phyloP scores from a whole-genome alignment of 768 basidiomycete species.

The Rhizopogon vesiculosus region DNA sequence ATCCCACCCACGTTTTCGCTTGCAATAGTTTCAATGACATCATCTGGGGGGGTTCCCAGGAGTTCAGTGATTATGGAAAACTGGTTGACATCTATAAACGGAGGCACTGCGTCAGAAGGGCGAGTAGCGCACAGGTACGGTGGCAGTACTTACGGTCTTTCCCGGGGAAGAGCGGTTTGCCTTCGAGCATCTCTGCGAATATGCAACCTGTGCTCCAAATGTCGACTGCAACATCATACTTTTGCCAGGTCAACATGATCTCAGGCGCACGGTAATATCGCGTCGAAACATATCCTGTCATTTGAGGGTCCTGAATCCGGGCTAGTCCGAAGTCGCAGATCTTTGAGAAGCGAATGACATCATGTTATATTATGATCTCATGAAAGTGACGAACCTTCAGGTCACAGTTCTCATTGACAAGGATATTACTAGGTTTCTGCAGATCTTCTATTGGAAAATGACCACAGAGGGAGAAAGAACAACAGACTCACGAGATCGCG shows the following conservation, averaged over 20 bases:
- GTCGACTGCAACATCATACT: slow-evolving; percentile 99
- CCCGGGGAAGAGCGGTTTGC: slow-evolving; percentile 97
- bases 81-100: slow-evolving; percentile 88
- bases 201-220: slow-evolving; percentile 99
- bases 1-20: slow-evolving; percentile 81
- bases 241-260: slow-evolving; percentile 99
- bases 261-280: slow-evolving; percentile 98
- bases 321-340: slow-evolving; percentile 99
- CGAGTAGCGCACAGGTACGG: background rate
- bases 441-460: background rate
- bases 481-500: slow-evolving; percentile 73
- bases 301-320: slow-evolving; percentile 98
- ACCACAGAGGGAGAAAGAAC: background rate
- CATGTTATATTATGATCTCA: background rate
- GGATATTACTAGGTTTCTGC: slow-evolving; percentile 98
- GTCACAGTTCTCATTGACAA: slow-evolving; percentile 99
- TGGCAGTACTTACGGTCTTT: slow-evolving; percentile 84
- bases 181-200: slow-evolving; percentile 99
- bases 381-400: slow-evolving; percentile 61
- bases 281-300: slow-evolving; percentile 99
- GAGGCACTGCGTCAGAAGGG: slow-evolving; percentile 8
- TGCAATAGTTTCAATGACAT: slow-evolving; percentile 98
- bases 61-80: slow-evolving; percentile 99
- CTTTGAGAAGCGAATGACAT: slow-evolving; percentile 33
- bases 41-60: slow-evolving; percentile 97